phyloP scores from a whole-genome alignment of 305 asterid species.

The Solanum hybrid region DNA sequence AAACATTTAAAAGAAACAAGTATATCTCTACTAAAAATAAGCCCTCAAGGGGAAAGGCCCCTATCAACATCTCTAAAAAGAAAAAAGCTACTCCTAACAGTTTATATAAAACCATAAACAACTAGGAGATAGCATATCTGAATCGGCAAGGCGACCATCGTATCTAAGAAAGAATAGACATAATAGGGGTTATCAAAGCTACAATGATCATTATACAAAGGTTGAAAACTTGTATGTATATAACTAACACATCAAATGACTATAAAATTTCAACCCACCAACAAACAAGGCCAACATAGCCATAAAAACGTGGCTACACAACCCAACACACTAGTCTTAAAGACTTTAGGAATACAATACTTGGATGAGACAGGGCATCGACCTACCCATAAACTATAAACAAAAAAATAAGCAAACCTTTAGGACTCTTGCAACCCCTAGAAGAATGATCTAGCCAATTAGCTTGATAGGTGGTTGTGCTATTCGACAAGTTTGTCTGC shows the following conservation, averaged over 20 bases:
- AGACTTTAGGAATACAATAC: neutral
- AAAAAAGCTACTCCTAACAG: neutral
- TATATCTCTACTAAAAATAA: neutral
- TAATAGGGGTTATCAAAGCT: neutral
- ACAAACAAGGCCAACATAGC: neutral
- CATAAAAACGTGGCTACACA: neutral
- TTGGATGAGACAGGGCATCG: neutral
- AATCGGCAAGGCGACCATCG: neutral
- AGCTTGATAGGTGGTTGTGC: neutral
- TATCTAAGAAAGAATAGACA: neutral
- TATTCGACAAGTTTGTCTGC: too few relatives aligned
- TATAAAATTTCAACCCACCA: neutral
- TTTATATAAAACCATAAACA: neutral
- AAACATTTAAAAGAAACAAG: neutral
- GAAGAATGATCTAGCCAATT: neutral
- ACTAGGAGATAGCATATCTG: too few relatives aligned
- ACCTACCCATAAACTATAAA: neutral
- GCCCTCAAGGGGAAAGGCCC: neutral
- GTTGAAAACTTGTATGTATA: neutral
- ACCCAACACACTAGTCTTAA: neutral
- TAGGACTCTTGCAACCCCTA: neutral
- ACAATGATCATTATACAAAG: neutral
- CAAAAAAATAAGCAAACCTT: neutral
- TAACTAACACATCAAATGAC: neutral
- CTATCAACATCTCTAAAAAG: neutral